These are phyloP conservation scores for Petunia secreta DNA, from an alignment of 257 asterid species.

Conservation along the genomic window DNA sequence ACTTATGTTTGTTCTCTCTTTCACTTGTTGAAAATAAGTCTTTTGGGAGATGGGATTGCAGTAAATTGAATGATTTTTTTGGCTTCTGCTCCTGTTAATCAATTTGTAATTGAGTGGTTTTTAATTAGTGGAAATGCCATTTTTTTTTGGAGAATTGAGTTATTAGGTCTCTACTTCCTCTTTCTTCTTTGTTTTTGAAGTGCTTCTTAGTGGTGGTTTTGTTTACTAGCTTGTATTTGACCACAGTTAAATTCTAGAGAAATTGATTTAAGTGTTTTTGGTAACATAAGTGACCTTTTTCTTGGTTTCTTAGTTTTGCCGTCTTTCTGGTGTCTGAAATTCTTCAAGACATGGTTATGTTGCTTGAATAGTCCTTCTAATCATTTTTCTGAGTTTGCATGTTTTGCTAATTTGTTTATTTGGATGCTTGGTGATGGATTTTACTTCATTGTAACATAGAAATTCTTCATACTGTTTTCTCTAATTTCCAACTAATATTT, in stretches of 20 bases:
- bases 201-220: neutral
- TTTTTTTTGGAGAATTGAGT: neutral
- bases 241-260: neutral
- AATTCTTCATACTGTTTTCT: neutral
- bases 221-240: neutral
- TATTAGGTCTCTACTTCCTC: neutral
- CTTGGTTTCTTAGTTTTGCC: conserved; percentile 6
- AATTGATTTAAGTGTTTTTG: neutral
- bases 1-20: neutral
- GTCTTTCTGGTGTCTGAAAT: neutral
- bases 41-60: conserved; percentile 22
- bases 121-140: neutral
- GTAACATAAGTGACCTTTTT: neutral
- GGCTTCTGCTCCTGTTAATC: conserved; percentile 7
- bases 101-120: neutral
- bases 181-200: conserved; percentile 1
- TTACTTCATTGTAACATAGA: neutral
- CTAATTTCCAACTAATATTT: neutral
- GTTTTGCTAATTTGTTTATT: neutral
- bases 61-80: neutral
- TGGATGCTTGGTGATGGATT: neutral
- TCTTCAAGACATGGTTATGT: conserved; percentile 9
- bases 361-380: neutral
- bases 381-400: conserved; percentile 8
- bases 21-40: neutral